A percentile compares a stretch with the other conserved stretches of the same genome.
These are phyloP conservation scores for Fusarium chuoi DNA, from an alignment of 2,329 filamentous ascomycete species.

Conservation along the genomic window DNA sequence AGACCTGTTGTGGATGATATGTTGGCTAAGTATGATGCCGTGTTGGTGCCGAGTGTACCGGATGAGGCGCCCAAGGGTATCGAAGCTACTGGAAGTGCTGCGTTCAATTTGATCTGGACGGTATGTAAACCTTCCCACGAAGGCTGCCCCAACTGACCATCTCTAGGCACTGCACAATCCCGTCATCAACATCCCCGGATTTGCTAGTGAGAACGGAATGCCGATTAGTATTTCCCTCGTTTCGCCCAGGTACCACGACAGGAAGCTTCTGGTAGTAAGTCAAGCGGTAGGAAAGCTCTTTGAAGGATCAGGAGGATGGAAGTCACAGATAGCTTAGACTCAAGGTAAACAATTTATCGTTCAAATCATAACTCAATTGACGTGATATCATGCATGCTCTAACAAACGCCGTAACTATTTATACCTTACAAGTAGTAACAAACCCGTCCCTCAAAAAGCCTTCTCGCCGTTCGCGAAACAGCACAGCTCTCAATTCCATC, in stretches of 20 bases:
- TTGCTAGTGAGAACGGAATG: slow-evolving; percentile 25
- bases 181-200: slow-evolving; percentile 30
- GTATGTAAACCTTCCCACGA: slow-evolving; percentile 8
- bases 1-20: slow-evolving; percentile 63
- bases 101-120: slow-evolving; percentile 62
- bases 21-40: slow-evolving; percentile 58
- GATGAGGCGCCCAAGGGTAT: slow-evolving; percentile 66
- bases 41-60: slow-evolving; percentile 65
- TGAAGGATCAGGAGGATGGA: background rate
- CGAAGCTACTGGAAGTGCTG: slow-evolving; percentile 61
- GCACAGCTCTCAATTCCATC: slow-evolving; percentile 42
- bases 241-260: slow-evolving; percentile 20
- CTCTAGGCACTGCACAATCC: slow-evolving; percentile 26
- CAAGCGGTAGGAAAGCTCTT: background rate
- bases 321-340: background rate
- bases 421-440: slow-evolving; percentile 38
- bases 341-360: too few relatives aligned
- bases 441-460: slow-evolving; percentile 48
- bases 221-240: slow-evolving; percentile 33
- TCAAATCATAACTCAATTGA: background rate
- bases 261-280: slow-evolving; percentile 17
- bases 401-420: background rate
- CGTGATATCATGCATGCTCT: background rate
- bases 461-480: slow-evolving; percentile 47
- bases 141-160: too few relatives aligned